Evolutionary conservation across 495 filamentous ascomycete species (phyloP).

Genomic region (Penicillium dipodomyicola): DNA sequence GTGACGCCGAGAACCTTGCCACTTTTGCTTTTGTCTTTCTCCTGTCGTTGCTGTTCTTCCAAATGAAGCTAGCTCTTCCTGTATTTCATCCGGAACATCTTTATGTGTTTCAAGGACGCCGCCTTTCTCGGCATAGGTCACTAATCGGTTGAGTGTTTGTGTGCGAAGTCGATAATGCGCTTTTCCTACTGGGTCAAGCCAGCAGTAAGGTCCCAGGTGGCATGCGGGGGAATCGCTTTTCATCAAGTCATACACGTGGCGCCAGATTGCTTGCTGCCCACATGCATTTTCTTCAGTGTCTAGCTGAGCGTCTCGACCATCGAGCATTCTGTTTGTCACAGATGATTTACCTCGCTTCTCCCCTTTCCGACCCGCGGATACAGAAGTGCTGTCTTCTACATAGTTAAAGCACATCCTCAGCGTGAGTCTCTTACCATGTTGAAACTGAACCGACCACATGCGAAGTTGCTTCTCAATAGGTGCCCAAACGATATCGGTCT

Average conservation of each 20-base stretch:
- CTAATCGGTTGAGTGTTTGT: constrained; percentile 21
- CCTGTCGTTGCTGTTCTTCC: constrained; percentile 26
- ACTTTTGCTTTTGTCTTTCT: constrained; percentile 20
- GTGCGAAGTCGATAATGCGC: constrained; percentile 34
- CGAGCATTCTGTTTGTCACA: constrained; percentile 2
- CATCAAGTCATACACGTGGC: constrained; percentile 29
- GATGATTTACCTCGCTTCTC: constrained; percentile 25
- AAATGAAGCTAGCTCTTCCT: constrained; percentile 26
- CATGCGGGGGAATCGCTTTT: constrained; percentile 26
- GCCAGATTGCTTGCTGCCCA: constrained; percentile 9
- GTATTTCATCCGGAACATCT: constrained; percentile 25
- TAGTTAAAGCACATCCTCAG: constrained; percentile 9
- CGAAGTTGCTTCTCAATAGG: constrained; percentile 11
- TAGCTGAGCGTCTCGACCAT: too few relatives aligned
- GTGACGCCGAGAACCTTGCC: constrained; percentile 7
- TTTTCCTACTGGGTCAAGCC: constrained; percentile 30
- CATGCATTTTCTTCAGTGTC: constrained; percentile 21
- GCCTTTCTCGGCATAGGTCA: constrained; percentile 26
- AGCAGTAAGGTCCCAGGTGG: constrained; percentile 29
- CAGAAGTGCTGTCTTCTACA: neutral
- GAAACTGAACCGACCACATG: too few relatives aligned
- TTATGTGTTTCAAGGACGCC: constrained; percentile 24
- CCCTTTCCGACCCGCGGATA: constrained; percentile 7
- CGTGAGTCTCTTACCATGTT: neutral
- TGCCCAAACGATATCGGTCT: constrained; percentile 13